Base-by-base conservation (phyloP, 2,329 filamentous ascomycete species). In the Colletotrichum liriopes region DNA sequence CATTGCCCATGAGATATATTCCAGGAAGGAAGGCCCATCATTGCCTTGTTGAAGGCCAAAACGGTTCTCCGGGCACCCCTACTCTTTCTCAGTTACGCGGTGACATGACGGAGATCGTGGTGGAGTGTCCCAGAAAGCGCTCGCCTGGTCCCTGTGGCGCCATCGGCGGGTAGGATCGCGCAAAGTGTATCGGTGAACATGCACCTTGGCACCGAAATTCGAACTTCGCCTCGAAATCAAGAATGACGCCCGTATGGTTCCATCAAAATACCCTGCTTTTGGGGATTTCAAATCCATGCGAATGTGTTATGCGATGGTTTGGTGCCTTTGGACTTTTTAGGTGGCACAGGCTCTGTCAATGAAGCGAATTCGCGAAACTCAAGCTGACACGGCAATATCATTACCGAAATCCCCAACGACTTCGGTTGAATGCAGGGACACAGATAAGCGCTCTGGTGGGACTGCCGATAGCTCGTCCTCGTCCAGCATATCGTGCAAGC, bases 401-500 rank as follows among this genome's bases (percentile, higher is more conserved):
- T 9, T 32, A 12, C 5, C 16, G 18, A 20, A 1, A 52, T 20
- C 3, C 6, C 29, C 3, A 20, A 29, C 0, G 9, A 32, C 14
- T 11, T 52, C 32, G 18, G 20, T n/a, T 16, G n/a, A 55, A 5
- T 45, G 26, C 5, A 52, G 2, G 26, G 26, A 18, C 14, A 29
- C 26, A 18, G 39, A 45, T n/a, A 60, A 32, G 39, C 16, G 16
- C 54, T 12, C 29, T 29, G 26, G 56, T 60, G 56, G 56, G 11
- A 45, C 56, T 60, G 8, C 29, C 16, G 39, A 37, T 45, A 32
- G 9, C 26, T 45, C 56, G 9, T 26, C 20, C 56, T 8, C 18
- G 8, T 29, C 23, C 39, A 29, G 26, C 23, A 5, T n/a, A n/a
- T 59, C 20, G 32, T 56, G 54, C 56, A 60, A 60, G 56, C 56